These are phyloP conservation scores for Candida montana DNA, from an alignment of 805 yeast species.

Conservation along the genomic window DNA sequence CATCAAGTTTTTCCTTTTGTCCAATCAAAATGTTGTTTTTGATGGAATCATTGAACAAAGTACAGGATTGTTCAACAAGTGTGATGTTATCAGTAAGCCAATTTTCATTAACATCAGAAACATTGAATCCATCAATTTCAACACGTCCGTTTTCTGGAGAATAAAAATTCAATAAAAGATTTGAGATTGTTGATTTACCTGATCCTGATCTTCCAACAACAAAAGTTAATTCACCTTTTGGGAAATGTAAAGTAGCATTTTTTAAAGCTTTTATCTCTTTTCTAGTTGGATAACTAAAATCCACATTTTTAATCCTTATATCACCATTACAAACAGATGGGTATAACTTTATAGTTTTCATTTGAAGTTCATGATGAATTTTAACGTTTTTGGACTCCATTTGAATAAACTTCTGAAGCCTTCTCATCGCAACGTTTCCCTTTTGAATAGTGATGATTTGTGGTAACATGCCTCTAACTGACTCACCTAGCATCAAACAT, in stretches of 20 bases:
- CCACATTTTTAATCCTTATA: conserved; percentile 50
- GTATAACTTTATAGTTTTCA: conserved; percentile 17
- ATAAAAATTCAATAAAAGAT: conserved; percentile 59
- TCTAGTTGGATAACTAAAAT: conserved; percentile 61
- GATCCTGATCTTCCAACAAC: conserved; percentile 87
- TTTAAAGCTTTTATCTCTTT: conserved; percentile 41
- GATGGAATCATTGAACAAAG: conserved; percentile 59
- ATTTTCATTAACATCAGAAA: conserved; percentile 35
- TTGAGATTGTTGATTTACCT: conserved; percentile 82
- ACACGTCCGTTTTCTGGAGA: conserved; percentile 48
- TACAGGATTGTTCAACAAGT: conserved; percentile 66
- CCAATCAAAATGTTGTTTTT: conserved; percentile 61
- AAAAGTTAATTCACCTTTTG: conserved; percentile 45
- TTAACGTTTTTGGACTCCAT: conserved; percentile 11
- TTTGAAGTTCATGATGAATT: conserved; percentile 7
- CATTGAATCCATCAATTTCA: conserved; percentile 46
- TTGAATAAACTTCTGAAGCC: conserved; percentile 39
- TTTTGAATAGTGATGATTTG: conserved; percentile 60
- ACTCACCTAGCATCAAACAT: conserved; percentile 66
- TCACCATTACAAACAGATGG: conserved; percentile 38
- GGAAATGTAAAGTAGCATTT: conserved; percentile 40
- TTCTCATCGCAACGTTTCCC: conserved; percentile 62
- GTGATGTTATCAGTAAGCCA: conserved; percentile 65
- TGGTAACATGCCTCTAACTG: conserved; percentile 48
- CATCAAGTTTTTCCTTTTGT: background rate